Conservation (phyloP, 495 filamentous ascomycete species). For the Penicillium arizonense region DNA sequence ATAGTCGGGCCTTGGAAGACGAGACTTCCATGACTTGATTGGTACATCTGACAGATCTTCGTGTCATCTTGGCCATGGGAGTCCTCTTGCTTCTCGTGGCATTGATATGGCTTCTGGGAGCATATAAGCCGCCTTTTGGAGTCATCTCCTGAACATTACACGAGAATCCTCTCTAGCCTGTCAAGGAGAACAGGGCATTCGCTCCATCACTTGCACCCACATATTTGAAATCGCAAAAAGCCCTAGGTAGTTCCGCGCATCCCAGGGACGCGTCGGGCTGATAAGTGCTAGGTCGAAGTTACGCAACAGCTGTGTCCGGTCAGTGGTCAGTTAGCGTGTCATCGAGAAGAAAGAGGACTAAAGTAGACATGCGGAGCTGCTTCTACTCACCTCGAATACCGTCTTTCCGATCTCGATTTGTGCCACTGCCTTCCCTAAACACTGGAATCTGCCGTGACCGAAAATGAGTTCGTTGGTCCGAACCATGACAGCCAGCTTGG, state of each 20-base stretch:
- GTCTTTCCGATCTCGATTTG: constrained; percentile 51
- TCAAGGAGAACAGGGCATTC: constrained; percentile 3
- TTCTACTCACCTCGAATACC: constrained; percentile 47
- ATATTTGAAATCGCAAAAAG: constrained; percentile 27
- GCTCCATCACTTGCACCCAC: constrained; percentile 24
- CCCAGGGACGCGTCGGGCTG: constrained; percentile 47
- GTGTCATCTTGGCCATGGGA: too few species aligned
- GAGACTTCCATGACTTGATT: too few species aligned
- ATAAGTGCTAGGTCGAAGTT: constrained; percentile 52
- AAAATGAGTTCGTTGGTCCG: constrained; percentile 43
- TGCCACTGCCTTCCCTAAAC: constrained; percentile 36
- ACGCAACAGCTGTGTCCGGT: constrained; percentile 45
- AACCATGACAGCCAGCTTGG: constrained; percentile 48
- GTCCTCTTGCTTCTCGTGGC: too few species aligned
- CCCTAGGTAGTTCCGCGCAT: constrained; percentile 18
- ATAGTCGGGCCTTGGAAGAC: too few species aligned
- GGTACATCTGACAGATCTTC: too few species aligned
- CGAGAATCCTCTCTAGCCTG: too few species aligned
- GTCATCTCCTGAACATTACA: too few species aligned
- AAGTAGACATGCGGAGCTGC: constrained; percentile 4
- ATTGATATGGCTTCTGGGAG: too few species aligned
- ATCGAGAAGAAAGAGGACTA: background rate
- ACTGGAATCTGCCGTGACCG: constrained; percentile 33
- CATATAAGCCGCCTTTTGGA: too few species aligned
- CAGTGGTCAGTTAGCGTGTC: constrained; percentile 1